phyloP scores from a whole-genome alignment of 257 asterid species.

The Fraxinus quadrangulata region DNA sequence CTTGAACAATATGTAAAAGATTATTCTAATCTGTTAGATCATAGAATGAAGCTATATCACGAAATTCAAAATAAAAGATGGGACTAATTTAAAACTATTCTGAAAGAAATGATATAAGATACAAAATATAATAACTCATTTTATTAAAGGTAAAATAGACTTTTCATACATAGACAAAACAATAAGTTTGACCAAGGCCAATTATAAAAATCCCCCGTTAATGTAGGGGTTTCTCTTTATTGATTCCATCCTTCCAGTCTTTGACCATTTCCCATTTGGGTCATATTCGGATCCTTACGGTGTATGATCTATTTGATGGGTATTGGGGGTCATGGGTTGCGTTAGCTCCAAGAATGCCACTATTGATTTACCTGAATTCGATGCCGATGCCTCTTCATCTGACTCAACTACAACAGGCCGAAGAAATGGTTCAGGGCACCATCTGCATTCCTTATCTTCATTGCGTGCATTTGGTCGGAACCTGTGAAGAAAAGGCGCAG shows the following conservation, averaged over 20 bases:
- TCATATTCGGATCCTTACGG: slow-evolving; percentile 33
- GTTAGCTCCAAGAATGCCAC: slow-evolving; percentile 73
- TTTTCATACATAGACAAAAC: too few species aligned
- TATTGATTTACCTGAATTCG: slow-evolving; percentile 39
- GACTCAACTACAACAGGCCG: slow-evolving; percentile 18
- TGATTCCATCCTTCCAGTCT: slow-evolving; percentile 29
- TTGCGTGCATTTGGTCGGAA: slow-evolving; percentile 42
- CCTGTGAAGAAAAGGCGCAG: slow-evolving; percentile 20
- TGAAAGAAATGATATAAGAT: too few species aligned
- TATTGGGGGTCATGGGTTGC: slow-evolving; percentile 91
- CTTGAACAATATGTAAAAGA: too few species aligned
- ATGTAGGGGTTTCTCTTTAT: slow-evolving; percentile 39
- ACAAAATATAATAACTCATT: too few species aligned
- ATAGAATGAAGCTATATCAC: too few species aligned
- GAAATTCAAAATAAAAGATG: too few species aligned
- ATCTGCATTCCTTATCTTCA: slow-evolving; percentile 29
- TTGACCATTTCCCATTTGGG: slow-evolving; percentile 45
- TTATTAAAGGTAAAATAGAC: too few species aligned
- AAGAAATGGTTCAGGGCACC: slow-evolving; percentile 25
- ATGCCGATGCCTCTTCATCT: slow-evolving; percentile 27
- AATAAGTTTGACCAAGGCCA: too few species aligned
- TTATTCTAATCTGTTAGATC: too few species aligned
- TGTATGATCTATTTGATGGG: slow-evolving; percentile 58
- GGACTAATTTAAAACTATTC: too few species aligned
- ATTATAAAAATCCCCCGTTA: too few species aligned